Conservation (phyloP, 2,329 filamentous ascomycete species). For the Neopestalotiopsis clavispora region DNA sequence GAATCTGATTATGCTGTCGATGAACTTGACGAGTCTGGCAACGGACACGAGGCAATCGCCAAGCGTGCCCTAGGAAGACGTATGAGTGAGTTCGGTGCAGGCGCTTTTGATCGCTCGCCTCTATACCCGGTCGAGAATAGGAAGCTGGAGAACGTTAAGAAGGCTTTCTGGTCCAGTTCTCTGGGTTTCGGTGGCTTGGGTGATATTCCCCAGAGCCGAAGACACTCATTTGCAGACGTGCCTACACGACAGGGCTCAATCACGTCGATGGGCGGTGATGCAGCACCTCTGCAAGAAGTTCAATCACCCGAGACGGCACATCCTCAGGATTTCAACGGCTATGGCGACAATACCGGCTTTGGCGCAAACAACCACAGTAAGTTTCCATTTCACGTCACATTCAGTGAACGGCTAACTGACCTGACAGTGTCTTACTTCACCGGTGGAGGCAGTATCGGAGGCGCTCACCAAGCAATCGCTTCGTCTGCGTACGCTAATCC, state of each 20-base stretch:
- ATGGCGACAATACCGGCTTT: slow-evolving; percentile 43
- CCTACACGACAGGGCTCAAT: slow-evolving; percentile 68
- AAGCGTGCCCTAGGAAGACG: slow-evolving; percentile 54
- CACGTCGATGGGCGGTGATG: slow-evolving; percentile 59
- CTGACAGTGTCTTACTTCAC: slow-evolving; percentile 43
- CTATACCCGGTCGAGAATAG: slow-evolving; percentile 62
- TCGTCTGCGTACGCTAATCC: slow-evolving; percentile 44
- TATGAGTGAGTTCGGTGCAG: slow-evolving; percentile 62
- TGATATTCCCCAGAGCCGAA: slow-evolving; percentile 73
- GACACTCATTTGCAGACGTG: slow-evolving; percentile 79
- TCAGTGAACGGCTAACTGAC: neutral
- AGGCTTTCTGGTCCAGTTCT: slow-evolving; percentile 73
- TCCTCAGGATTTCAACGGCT: slow-evolving; percentile 48
- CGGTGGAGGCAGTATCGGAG: slow-evolving; percentile 34
- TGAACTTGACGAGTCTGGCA: slow-evolving; percentile 68
- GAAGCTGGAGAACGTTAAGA: slow-evolving; percentile 69
- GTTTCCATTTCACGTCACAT: slow-evolving; percentile 22
- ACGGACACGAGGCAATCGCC: slow-evolving; percentile 51
- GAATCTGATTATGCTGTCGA: slow-evolving; percentile 77
- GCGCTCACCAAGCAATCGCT: slow-evolving; percentile 41
- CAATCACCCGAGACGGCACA: slow-evolving; percentile 48
- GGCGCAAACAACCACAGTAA: slow-evolving; percentile 46
- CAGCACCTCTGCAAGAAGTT: slow-evolving; percentile 51
- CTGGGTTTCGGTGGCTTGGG: slow-evolving; percentile 66
- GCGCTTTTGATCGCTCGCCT: slow-evolving; percentile 44